Evolutionary conservation across 2,329 filamentous ascomycete genomes (phyloP), one percentile per base, ranked within the genome.

Genomic region (Verticillium zaregamsianum): DNA sequence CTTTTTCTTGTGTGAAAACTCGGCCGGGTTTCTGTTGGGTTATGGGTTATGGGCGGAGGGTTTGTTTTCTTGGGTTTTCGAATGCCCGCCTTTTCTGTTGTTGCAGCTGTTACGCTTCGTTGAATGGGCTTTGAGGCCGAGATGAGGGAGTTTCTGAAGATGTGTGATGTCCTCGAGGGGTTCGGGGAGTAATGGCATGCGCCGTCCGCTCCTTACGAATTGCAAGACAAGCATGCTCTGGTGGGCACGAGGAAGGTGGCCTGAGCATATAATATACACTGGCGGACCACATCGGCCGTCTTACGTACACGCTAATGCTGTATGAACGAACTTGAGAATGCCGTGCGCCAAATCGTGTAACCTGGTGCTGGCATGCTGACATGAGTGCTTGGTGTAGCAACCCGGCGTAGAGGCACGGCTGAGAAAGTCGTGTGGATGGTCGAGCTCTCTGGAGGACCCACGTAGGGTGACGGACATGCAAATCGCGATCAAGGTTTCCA

Each of bases 151-250:
- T n/a, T 40, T 15, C 6, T 20, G 52, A 25, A 8, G 55, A 33
- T 32, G 25, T 2, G 23, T n/a, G 20, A n/a, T 23, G 33, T 8
- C 33, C 15, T 32, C 23, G 33, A n/a, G 55, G 9, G 17, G 20
- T 56, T 60, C 52, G 56, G 23, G 55, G 39, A 57, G 62, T 65
- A 64, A 59, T 64, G 63, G 63, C 62, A 57, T 33, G 62, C 62
- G 63, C 62, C 63, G 59, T 65, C 62, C 62, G 32, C 62, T 64
- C 62, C 25, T 62, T 63, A 52, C 20, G 20, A 12, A 25, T 28
- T 52, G 1, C 45, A 52, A 52, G 45, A 52, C n/a, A 2, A 20
- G 39, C 17, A 28, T 6, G 33, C 33, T 25, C 45, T 25, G 20
- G 11, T 11, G 20, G n/a, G 45, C 20, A 52, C n/a, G n/a, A 52